Evolutionary conservation across 345 rosid species (phyloP), one percentile per base, ranked within the genome.

Genomic region (Litchi chinensis): DNA sequence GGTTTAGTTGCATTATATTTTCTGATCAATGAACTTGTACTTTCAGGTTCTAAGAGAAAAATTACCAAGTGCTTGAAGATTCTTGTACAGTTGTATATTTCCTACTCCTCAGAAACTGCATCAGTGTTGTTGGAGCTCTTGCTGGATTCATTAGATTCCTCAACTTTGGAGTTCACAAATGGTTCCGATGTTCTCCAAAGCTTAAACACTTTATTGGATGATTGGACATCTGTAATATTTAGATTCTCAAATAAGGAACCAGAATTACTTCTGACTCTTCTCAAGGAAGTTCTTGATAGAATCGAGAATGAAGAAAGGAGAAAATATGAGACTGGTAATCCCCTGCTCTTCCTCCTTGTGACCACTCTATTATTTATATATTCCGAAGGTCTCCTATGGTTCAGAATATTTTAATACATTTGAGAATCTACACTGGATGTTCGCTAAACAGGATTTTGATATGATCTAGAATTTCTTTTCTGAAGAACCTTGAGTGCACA

Each of bases 211-310:
- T 79, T 79, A 50, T 79, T 86, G 81, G 86, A 86, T 79, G 95
- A 87, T 52, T 93, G 98, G 99, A 91, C 85, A 79, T 86, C 81
- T 86, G 86, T 90, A 74, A 79, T 88, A 62, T 40, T 82, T 73
- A 87, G 88, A 81, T 85, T 96, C 67, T 86, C 94, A 26, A 84
- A 80, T 54, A 90, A 88, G 87, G 95, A 91, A 85, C 98, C 97
- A 13, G 91, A 96, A 84, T 76, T 93, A 73, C 87, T 94, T 77
- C 82, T 88, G 71, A 82, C 80, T 79, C 93, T 93, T 83, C 91
- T 93, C 28, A 86, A 90, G 80, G 87, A 86, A 80, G 86, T 87
- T 68, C 85, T 94, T 71, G 86, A 90, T 77, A 83, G 79, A 86
- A 87, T 93, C 43, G 89, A 81, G 80, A 76, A 77, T 56, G 82